Evolutionary conservation across 352 stramenopile species (phyloP), one percentile per base, ranked within the genome.

Genomic region (Thraustochytrium aureum): DNA sequence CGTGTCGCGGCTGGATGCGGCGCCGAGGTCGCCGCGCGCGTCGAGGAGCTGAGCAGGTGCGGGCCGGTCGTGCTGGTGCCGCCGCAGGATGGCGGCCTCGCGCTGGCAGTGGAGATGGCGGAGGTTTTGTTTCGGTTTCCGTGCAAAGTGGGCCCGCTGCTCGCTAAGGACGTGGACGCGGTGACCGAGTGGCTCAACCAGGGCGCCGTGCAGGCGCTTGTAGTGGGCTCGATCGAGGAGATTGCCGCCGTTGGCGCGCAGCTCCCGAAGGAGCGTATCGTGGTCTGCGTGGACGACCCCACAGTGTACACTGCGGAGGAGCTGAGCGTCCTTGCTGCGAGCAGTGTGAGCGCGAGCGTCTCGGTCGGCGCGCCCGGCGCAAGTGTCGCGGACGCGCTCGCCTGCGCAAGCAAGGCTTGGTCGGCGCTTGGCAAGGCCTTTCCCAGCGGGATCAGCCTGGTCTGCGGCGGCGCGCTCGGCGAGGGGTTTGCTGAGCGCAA

Each of bases 201-300:
- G 17, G 69, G 69, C 37, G 69, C 69, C 17, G 12, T 61, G 47
- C 69, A 79, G 37, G 50, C 41, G n/a, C 10, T 79, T 10, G 10
- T 79, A 22, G 52, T 43, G 5, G 69, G 59, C n/a, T 14, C 35
- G 33, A 14, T 35, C 1, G 69, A 67, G 20, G 69, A 79, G n/a
- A 37, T 91, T 17, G 88, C 83, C 17, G 83, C 85, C 3, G 88
- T 88, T n/a, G 86, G 89, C 42, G 91, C 87, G 2, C 86, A 92
- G 69, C 83, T 94, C 10, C 89, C 90, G 32, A 82, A 84, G 41
- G 84, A 73, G 54, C 89, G 89, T 50, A 87, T 93, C 42, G 82
- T 92, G 62, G 76, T 92, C 50, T 86, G 87, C 37, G 75, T 93
- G 33, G 26, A 47, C 17, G 64, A 60, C 43, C 84, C n/a, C n/a